Conservation (phyloP, 1,284 basidiomycete species). For the Pseudozyma flocculosa region DNA sequence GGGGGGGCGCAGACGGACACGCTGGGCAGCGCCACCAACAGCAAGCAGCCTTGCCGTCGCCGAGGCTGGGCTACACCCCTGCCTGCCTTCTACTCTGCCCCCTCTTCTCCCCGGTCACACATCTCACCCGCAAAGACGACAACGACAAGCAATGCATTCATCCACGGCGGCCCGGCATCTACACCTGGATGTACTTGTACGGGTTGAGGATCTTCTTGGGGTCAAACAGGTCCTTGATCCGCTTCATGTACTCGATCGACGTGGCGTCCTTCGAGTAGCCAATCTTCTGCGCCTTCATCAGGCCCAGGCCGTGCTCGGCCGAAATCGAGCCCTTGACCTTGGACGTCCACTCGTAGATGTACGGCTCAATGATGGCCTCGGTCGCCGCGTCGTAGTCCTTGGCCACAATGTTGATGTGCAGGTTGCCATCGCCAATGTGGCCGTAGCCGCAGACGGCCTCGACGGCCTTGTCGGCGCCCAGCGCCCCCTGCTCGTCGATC, state of each 20-base stretch:
- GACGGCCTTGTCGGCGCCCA: conserved; percentile 69
- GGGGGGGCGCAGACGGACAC: too few relatives aligned
- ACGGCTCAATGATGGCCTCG: conserved; percentile 85
- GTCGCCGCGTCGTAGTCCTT: conserved; percentile 78
- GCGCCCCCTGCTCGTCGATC: conserved; percentile 71
- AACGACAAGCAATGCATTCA: too few relatives aligned
- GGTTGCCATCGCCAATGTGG: conserved; percentile 93
- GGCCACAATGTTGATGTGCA: conserved; percentile 94
- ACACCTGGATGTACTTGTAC: conserved; percentile 64
- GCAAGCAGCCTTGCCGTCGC: too few relatives aligned
- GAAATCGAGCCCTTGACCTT: conserved; percentile 77
- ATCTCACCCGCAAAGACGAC: too few relatives aligned
- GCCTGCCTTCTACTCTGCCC: too few relatives aligned
- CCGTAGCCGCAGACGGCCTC: conserved; percentile 74
- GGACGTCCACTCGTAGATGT: conserved; percentile 87
- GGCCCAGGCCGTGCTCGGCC: conserved; percentile 92
- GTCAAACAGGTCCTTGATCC: conserved; percentile 87
- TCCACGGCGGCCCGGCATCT: too few relatives aligned
- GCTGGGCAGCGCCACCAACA: too few relatives aligned
- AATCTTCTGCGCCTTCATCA: conserved; percentile 90
- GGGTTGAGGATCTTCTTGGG: conserved; percentile 89
- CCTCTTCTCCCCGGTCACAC: too few relatives aligned
- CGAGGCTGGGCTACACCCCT: too few relatives aligned
- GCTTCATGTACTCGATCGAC: conserved; percentile 84
- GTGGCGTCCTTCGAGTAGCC: conserved; percentile 80